Base-by-base conservation (phyloP, 306 rosid species). In the Boehmeria nivea region DNA sequence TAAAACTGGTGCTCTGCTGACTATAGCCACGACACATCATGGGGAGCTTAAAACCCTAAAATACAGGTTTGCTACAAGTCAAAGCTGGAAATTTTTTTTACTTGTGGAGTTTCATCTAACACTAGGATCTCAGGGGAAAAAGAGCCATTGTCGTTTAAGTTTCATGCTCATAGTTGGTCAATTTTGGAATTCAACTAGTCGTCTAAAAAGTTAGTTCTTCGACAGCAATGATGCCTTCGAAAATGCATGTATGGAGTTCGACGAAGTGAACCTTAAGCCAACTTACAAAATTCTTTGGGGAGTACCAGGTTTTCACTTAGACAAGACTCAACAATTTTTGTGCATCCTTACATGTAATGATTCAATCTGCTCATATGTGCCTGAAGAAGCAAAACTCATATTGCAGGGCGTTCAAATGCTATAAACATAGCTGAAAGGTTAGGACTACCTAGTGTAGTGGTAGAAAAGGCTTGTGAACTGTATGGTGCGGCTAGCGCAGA, bases 171-270 rank as follows among this genome's bases (percentile, higher is more conserved):
- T 16, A 52, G 4, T 27, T n/a, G 22, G 17, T 48, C 17, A 48
- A 48, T 11, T 45, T 45, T 45, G 13, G 12, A 45, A 45, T 19
- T 45, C 20, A 45, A 9, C 51, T 19, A 12, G 6, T 6, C 24
- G 10, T 45, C 51, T 45, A 4, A 45, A 45, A 17, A 10, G 10
- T 19, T 11, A n/a, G n/a, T 66, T 57, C 67, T 66, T 74, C 65
- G 50, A 65, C 93, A 91, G 98, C 69, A 80, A 87, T 33, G 87
- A 78, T 11, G 78, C 76, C 66, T 91, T 91, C 52, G 96, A 84
- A 76, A 91, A 91, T 64, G 98, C 98, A 38, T 82, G 96, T 54
- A 80, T 87, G 98, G 96, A 91, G 75, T 91, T 87, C 43, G 96
- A 91, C 73, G 98, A 87, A 54, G 87, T 80, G 75, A 87, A 91